A percentile compares a stretch with the other conserved stretches of the same genome.
Conservation (phyloP, 192 early-diverging fungal genomes). For the Coemansia sp. region DNA sequence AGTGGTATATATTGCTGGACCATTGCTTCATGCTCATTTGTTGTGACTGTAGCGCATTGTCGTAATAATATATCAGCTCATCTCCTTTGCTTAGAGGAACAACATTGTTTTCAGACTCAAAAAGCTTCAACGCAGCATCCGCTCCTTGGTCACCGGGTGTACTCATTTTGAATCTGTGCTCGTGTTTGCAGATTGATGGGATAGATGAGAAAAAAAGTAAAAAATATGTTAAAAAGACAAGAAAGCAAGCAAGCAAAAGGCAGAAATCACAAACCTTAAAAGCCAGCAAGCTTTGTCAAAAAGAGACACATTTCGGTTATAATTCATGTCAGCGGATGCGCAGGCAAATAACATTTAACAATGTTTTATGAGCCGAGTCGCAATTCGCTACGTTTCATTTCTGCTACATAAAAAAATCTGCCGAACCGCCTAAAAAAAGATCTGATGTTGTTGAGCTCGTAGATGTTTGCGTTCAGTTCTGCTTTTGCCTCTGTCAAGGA, state of each 20-base stretch:
- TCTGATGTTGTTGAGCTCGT: neutral
- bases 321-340: too few species aligned
- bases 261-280: too few species aligned
- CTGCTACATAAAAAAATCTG: neutral
- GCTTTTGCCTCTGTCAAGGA: neutral
- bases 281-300: too few species aligned
- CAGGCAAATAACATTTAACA: neutral
- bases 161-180: slow-evolving; percentile 6
- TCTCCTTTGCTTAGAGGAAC: slow-evolving; percentile 61
- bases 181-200: neutral
- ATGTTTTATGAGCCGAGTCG: neutral
- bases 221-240: slow-evolving; percentile 6
- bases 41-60: slow-evolving; percentile 67
- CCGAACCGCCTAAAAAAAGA: neutral
- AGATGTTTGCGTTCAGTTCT: neutral
- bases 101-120: slow-evolving; percentile 74
- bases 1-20: slow-evolving; percentile 64
- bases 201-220: neutral
- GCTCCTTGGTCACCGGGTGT: slow-evolving; percentile 10
- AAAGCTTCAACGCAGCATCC: slow-evolving; percentile 40
- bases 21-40: slow-evolving; percentile 72
- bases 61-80: slow-evolving; percentile 82
- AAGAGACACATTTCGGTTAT: too few species aligned
- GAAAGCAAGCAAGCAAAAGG: neutral
- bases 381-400: neutral